Conservation (phyloP, 2,329 filamentous ascomycete species). For the Pyrenochaeta sp. region DNA sequence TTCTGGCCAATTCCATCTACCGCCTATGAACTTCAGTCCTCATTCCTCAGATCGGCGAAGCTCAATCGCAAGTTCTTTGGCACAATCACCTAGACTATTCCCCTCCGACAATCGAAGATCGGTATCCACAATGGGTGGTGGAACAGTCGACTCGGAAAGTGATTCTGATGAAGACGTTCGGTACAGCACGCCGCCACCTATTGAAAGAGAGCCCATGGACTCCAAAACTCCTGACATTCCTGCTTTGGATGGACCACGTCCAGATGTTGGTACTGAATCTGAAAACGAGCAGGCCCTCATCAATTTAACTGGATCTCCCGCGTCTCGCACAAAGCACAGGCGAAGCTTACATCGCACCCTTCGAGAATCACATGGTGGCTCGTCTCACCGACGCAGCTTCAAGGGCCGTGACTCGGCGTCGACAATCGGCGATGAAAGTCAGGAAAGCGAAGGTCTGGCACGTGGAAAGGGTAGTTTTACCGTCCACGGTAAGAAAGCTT, state of each 20-base stretch:
- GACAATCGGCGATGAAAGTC: slow-evolving; percentile 58
- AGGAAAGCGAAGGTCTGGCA: slow-evolving; percentile 72
- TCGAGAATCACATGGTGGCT: slow-evolving; percentile 75
- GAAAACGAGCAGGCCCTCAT: slow-evolving; percentile 38
- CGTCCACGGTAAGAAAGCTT: slow-evolving; percentile 96
- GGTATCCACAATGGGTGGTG: slow-evolving; percentile 41
- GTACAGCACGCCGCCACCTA: slow-evolving; percentile 43
- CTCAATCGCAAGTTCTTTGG: slow-evolving; percentile 43
- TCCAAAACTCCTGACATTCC: slow-evolving; percentile 34
- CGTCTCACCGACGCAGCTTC: slow-evolving; percentile 72
- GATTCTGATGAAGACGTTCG: slow-evolving; percentile 39
- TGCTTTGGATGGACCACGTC: slow-evolving; percentile 28
- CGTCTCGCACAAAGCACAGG: slow-evolving; percentile 73
- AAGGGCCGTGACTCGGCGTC: slow-evolving; percentile 77
- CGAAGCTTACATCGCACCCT: slow-evolving; percentile 90
- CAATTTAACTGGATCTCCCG: slow-evolving; percentile 46
- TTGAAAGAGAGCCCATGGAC: slow-evolving; percentile 28
- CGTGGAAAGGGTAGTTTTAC: slow-evolving; percentile 90
- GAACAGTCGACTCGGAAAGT: slow-evolving; percentile 23
- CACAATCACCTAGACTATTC: slow-evolving; percentile 43
- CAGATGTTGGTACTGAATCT: slow-evolving; percentile 37
- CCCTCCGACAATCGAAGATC: slow-evolving; percentile 43
- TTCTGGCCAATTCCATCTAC: slow-evolving; percentile 36
- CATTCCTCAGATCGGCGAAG: slow-evolving; percentile 37
- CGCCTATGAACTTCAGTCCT: slow-evolving; percentile 44